Base-by-base conservation (phyloP, 257 asterid species). In the Solanum gracilifrons region DNA sequence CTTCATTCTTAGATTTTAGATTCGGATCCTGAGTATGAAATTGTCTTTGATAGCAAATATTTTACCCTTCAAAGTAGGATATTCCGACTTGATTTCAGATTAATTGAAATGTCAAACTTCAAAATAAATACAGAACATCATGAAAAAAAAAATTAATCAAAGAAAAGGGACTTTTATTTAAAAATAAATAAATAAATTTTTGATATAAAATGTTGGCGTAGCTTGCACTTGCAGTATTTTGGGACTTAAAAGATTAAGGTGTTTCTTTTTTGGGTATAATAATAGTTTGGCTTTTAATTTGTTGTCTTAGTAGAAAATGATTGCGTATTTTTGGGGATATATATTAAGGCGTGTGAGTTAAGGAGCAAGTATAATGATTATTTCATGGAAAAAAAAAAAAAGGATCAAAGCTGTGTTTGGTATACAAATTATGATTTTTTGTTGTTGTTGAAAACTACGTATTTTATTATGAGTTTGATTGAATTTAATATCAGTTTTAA, bases 181-280 rank as follows among this genome's bases (percentile, higher is more conserved):
- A 12, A 43, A 43, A 43, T 43, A 43, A 43, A 43, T 43, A 43
- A 43, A 43, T 43, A 43, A 43, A 0, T 12, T 43, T n/a, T 58
- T 58, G n/a, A 25, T 41, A 48, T 10, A 29, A 82, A 46, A 16
- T 20, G 82, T 86, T 93, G 89, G 89, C 94, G 94, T 95, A 91
- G 93, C 97, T 94, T 95, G 92, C 90, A 94, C 77, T 92, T 93
- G 89, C 84, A 88, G 93, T 87, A 87, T 87, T 82, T 72, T 35
- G 13, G 73, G 60, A n/a, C n/a, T 15, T 23, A 10, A 69, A 51
- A 27, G 60, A 36, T 13, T 8, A 41, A 55, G 64, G 23, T 7
- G 11, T 10, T 68, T 58, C 1, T 87, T 83, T 8, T 6, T 25
- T 37, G 51, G 5, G 41, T 46, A 18, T 80, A 46, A 43, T 4